phyloP scores from a whole-genome alignment of 768 basidiomycete species.

The Botryobasidium botryosum region DNA sequence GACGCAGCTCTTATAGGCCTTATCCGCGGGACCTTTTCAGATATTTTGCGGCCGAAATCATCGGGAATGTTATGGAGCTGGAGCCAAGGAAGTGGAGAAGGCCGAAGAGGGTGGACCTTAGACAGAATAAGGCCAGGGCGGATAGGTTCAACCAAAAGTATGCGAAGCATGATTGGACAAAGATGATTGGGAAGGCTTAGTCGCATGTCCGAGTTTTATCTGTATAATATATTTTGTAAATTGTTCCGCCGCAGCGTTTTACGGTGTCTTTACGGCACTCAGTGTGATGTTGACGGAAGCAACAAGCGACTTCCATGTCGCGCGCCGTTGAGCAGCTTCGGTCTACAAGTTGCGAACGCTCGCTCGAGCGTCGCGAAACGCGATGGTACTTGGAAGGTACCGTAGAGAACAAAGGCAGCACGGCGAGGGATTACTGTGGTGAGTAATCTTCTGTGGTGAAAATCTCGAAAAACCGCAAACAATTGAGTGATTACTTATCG shows the following conservation, averaged over 20 bases:
- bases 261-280: not conserved
- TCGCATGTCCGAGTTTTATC: not conserved
- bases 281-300: not conserved
- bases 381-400: not conserved
- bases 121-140: conserved; percentile 53
- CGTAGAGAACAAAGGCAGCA: not conserved
- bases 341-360: no score
- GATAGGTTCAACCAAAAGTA: conserved; percentile 56
- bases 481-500: no score
- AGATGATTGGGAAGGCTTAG: conserved; percentile 14
- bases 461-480: no score
- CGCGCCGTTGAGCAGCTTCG: not conserved
- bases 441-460: not conserved
- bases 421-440: conserved; percentile 2
- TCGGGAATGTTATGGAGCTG: conserved; percentile 77
- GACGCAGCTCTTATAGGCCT: no score
- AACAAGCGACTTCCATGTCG: not conserved
- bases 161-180: conserved; percentile 31
- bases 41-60: conserved; percentile 89
- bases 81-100: conserved; percentile 76
- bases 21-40: no score
- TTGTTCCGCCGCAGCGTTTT: not conserved
- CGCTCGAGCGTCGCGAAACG: not conserved
- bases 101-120: conserved; percentile 56
- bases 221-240: not conserved